Percentiles rank a stretch among this genome's conserved stretches.
Conservation (phyloP, 179 eudicot genomes). For the Patellifolia procumbens region DNA sequence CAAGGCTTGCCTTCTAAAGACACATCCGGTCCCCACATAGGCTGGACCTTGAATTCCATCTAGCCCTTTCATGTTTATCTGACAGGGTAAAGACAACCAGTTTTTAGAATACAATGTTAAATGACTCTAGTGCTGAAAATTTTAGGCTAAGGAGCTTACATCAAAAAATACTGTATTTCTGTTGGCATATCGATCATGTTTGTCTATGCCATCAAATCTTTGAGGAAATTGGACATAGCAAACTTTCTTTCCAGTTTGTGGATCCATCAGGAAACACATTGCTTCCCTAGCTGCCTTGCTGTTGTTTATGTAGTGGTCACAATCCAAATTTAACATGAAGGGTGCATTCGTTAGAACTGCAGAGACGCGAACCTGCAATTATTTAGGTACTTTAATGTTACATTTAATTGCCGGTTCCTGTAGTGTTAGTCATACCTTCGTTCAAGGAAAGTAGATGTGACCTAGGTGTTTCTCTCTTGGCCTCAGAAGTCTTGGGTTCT, state of each 20-base stretch:
- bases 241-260: constrained; percentile 80
- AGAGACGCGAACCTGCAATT: constrained; percentile 78
- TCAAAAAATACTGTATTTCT: constrained; percentile 94
- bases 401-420: background rate
- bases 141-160: constrained; percentile 53
- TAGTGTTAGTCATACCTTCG: background rate
- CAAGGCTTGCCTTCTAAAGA: constrained; percentile 88
- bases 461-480: constrained; percentile 39
- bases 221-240: constrained; percentile 94
- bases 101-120: constrained; percentile 10
- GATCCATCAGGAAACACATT: constrained; percentile 97
- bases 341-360: constrained; percentile 94
- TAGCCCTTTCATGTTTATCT: constrained; percentile 98
- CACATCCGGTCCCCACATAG: constrained; percentile 97
- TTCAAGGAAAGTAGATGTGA: background rate
- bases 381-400: constrained; percentile 13
- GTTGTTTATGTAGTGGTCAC: constrained; percentile 90
- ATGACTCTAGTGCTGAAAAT: constrained; percentile 1
- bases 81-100: constrained; percentile 23
- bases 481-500: constrained; percentile 45
- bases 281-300: constrained; percentile 91
- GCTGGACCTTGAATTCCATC: constrained; percentile 97
- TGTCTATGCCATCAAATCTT: constrained; percentile 93
- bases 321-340: constrained; percentile 95
- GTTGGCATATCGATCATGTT: constrained; percentile 84